A percentile compares a stretch with the other conserved stretches of the same genome.
phyloP scores from a whole-genome alignment of 2,329 filamentous ascomycete genomes.

The Ceratocystis alfenasii region DNA sequence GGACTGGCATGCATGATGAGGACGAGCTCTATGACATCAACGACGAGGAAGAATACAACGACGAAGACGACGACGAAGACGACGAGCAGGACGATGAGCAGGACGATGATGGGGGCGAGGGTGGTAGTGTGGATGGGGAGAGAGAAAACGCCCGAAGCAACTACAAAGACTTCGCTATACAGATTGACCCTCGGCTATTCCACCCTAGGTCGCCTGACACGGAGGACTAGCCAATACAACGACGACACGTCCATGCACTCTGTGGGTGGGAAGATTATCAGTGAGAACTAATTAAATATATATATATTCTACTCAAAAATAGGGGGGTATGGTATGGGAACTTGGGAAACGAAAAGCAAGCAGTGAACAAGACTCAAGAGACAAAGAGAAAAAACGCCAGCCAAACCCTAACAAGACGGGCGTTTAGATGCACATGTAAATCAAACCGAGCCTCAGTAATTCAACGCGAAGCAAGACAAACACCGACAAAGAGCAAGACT shows the following conservation, averaged over 20 bases:
- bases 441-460: constrained; percentile 6
- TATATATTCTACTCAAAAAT: not conserved
- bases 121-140: constrained; percentile 22
- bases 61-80: constrained; percentile 26
- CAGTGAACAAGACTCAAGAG: not conserved
- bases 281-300: constrained; percentile 4
- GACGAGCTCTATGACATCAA: constrained; percentile 23
- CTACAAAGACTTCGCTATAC: constrained; percentile 23
- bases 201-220: constrained; percentile 11
- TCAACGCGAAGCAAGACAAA: constrained; percentile 19
- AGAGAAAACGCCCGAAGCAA: constrained; percentile 25
- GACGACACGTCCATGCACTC: no score
- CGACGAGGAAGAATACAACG: constrained; percentile 26
- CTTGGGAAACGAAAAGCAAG: no score
- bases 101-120: constrained; percentile 23
- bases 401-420: not conserved
- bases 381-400: not conserved
- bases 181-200: constrained; percentile 18
- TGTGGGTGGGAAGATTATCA: not conserved
- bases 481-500: constrained; percentile 20
- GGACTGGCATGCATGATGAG: not conserved
- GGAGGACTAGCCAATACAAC: not conserved
- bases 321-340: no score
- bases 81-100: constrained; percentile 26
- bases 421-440: constrained; percentile 9